Evolutionary conservation across 2,329 filamentous ascomycete genomes (phyloP).

Genomic region (Hymenoscyphus infarciens): DNA sequence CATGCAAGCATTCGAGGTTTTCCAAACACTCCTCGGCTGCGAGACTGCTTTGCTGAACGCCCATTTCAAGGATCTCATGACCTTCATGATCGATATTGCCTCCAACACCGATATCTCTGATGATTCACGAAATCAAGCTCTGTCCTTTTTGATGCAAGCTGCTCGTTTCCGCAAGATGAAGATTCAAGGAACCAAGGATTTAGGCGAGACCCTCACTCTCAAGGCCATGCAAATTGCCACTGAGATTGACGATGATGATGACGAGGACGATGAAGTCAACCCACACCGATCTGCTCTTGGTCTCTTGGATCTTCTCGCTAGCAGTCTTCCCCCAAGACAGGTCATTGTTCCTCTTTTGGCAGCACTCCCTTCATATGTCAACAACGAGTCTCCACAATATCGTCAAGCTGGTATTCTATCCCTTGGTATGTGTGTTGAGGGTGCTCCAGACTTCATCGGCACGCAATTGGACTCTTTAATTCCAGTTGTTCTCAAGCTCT

Average conservation of each 20-base stretch:
- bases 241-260: slow-evolving; percentile 75
- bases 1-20: slow-evolving; percentile 90
- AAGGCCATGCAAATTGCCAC: slow-evolving; percentile 87
- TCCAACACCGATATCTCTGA: slow-evolving; percentile 74
- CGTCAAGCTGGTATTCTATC: slow-evolving; percentile 88
- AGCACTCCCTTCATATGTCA: slow-evolving; percentile 77
- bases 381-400: slow-evolving; percentile 69
- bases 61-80: slow-evolving; percentile 85
- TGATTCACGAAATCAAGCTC: slow-evolving; percentile 82
- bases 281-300: slow-evolving; percentile 81
- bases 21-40: slow-evolving; percentile 90
- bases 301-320: slow-evolving; percentile 84
- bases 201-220: slow-evolving; percentile 82
- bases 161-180: slow-evolving; percentile 93
- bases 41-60: slow-evolving; percentile 78
- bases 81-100: slow-evolving; percentile 89
- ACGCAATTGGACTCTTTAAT: slow-evolving; percentile 86
- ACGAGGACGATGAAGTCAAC: slow-evolving; percentile 73
- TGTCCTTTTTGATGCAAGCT: slow-evolving; percentile 90
- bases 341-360: slow-evolving; percentile 91
- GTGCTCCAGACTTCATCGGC: slow-evolving; percentile 93
- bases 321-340: slow-evolving; percentile 85
- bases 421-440: slow-evolving; percentile 91
- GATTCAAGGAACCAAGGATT: slow-evolving; percentile 79
- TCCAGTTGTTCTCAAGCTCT: slow-evolving; percentile 76